These are phyloP conservation scores for Datisca glomerata DNA, from an alignment of 306 rosid species.

Conservation along the genomic window DNA sequence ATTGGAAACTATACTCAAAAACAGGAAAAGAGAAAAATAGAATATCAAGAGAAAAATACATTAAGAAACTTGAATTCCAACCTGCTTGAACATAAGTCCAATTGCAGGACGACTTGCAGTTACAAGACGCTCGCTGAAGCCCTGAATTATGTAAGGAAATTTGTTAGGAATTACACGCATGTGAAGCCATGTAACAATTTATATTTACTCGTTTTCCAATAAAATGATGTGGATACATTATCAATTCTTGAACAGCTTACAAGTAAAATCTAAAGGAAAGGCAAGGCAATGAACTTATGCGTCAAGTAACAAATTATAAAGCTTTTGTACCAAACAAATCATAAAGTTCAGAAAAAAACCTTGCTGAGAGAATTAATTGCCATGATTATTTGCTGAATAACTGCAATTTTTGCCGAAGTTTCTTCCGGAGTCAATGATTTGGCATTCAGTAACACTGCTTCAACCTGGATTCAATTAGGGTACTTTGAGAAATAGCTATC, in stretches of 20 bases:
- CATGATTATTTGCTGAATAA: conserved; percentile 78
- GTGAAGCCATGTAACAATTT: no score
- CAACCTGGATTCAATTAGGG: conserved; percentile 42
- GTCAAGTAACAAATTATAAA: no score
- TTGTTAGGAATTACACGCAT: background rate
- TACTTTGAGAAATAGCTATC: background rate
- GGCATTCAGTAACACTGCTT: conserved; percentile 51
- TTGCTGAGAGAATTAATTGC: conserved; percentile 95
- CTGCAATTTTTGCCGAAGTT: conserved; percentile 49
- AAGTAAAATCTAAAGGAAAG: no score
- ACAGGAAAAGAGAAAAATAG: background rate
- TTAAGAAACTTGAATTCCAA: conserved; percentile 17
- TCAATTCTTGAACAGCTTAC: no score
- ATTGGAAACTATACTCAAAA: no score
- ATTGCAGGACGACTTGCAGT: conserved; percentile 92
- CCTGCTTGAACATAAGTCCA: conserved; percentile 97
- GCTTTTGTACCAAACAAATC: no score
- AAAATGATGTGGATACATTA: no score
- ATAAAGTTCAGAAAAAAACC: conserved; percentile 30
- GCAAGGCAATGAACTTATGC: no score
- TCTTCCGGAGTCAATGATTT: conserved; percentile 50
- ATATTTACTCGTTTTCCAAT: no score
- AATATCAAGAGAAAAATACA: background rate
- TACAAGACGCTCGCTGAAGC: conserved; percentile 93
- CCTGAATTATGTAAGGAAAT: conserved; percentile 35